phyloP scores from a whole-genome alignment of 148 eudicot genomes.

The Rhododendron vialii region DNA sequence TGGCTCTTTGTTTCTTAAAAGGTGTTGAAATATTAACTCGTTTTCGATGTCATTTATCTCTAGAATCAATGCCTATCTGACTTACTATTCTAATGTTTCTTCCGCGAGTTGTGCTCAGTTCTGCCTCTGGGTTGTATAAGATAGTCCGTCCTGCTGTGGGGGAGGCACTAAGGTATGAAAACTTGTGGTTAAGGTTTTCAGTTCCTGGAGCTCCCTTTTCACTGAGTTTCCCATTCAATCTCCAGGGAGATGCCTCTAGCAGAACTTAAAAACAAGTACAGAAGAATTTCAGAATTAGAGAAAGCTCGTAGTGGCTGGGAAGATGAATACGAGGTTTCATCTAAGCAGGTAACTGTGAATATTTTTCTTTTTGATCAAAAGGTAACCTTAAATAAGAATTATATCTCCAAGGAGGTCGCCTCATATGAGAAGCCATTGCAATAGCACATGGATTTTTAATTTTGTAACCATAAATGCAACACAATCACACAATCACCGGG shows the following conservation, averaged over 20 bases:
- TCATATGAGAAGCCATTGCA: slow-evolving; percentile 4
- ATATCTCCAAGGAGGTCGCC: neutral
- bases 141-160: slow-evolving; percentile 88
- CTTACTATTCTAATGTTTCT: slow-evolving; percentile 15
- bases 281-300: slow-evolving; percentile 66
- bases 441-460: neutral
- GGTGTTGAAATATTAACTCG: neutral
- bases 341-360: slow-evolving; percentile 55
- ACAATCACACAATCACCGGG: neutral
- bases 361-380: neutral
- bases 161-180: slow-evolving; percentile 72
- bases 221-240: slow-evolving; percentile 9
- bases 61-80: neutral
- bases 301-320: slow-evolving; percentile 90
- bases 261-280: slow-evolving; percentile 81
- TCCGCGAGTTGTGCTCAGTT: slow-evolving; percentile 39
- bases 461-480: neutral
- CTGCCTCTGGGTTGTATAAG: slow-evolving; percentile 68
- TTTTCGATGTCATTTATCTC: neutral
- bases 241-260: slow-evolving; percentile 89
- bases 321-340: slow-evolving; percentile 85
- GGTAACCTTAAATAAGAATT: slow-evolving; percentile 3
- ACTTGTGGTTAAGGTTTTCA: neutral
- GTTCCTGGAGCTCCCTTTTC: neutral
- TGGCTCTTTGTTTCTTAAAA: neutral